Base-by-base conservation (phyloP, 2,329 filamentous ascomycete species). In the Cadophora sp. region DNA sequence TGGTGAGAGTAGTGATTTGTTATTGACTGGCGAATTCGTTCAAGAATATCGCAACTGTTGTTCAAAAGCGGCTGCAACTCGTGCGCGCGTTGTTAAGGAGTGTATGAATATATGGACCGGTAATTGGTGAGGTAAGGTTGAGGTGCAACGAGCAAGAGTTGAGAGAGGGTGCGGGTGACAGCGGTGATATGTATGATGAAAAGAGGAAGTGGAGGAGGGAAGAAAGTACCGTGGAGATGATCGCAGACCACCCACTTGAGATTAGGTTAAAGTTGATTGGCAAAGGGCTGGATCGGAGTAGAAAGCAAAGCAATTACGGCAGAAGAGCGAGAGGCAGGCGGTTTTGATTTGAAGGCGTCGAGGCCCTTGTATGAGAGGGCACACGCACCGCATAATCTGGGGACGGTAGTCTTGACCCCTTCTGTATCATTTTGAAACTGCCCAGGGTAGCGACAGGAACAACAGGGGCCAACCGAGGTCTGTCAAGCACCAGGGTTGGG, bases 341-440 rank as follows among this genome's bases (percentile, higher is more conserved):
- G 29, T 43, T 62, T 63, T 40, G 60, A 58, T 62, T 29, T 59
- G 48, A 62, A 60, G 53, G 48, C 51, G 31, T 27, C 31, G 56
- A 26, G 12, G 56, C 56, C 56, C 56, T 40, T 59, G 56, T 59
- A 59, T 59, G 34, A 43, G 34, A 59, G 56, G 34, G 34, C 34
- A 24, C 16, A 58, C 55, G 31, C 29, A 37, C 55, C 48, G 71
- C 71, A 72, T 72, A 65, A 69, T 69, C 63, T 68, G 65, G 67
- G 62, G 69, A 61, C 40, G n/a, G 43, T 68, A 51, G 64, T 66
- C 60, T 67, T 67, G 65, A 65, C 67, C 56, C 53, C 65, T 69
- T 59, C 66, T 65, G 70, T 70, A 66, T 72, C 70, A 59, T 70
- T 68, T 50, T 65, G 68, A 71, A 71, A 71, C 69, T 62, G 65